Conservation (phyloP, 345 rosid species). For the Euphorbia tirucalli region DNA sequence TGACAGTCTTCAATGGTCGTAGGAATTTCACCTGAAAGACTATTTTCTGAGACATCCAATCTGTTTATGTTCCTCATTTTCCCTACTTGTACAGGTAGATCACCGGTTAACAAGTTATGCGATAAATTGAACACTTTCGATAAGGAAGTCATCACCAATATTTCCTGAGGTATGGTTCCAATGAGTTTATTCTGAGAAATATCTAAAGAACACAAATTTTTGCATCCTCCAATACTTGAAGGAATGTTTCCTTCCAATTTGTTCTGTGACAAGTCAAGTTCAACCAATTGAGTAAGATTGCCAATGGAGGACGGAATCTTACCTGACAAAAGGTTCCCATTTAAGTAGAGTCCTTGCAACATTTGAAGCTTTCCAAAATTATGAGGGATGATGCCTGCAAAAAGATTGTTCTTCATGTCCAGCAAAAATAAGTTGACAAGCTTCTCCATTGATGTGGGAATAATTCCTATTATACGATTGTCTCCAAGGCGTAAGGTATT, state of each 20-base stretch:
- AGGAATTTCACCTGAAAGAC: slow-evolving; percentile 12
- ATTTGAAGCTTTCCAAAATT: slow-evolving; percentile 16
- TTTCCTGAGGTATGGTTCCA: slow-evolving; percentile 7
- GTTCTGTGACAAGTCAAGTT: neutral
- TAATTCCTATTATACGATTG: slow-evolving; percentile 11
- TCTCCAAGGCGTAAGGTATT: neutral
- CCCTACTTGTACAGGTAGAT: slow-evolving; percentile 4
- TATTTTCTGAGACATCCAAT: slow-evolving; percentile 14
- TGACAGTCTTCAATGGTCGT: slow-evolving; percentile 2
- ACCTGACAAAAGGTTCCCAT: slow-evolving; percentile 8
- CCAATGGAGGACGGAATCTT: neutral
- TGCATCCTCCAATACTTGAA: neutral
- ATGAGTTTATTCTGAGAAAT: slow-evolving; percentile 4
- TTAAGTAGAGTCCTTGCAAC: slow-evolving; percentile 10
- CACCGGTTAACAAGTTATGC: neutral
- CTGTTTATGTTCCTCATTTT: slow-evolving; percentile 1
- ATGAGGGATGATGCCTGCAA: slow-evolving; percentile 11
- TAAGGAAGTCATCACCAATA: neutral
- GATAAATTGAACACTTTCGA: neutral
- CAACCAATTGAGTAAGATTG: slow-evolving; percentile 3
- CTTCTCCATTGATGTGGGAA: slow-evolving; percentile 1
- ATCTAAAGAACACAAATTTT: neutral
- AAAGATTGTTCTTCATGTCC: slow-evolving; percentile 9
- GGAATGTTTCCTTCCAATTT: neutral
- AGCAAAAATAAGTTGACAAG: neutral